Evolutionary conservation across 306 rosid species (phyloP).

Genomic region (Quercus gilva): DNA sequence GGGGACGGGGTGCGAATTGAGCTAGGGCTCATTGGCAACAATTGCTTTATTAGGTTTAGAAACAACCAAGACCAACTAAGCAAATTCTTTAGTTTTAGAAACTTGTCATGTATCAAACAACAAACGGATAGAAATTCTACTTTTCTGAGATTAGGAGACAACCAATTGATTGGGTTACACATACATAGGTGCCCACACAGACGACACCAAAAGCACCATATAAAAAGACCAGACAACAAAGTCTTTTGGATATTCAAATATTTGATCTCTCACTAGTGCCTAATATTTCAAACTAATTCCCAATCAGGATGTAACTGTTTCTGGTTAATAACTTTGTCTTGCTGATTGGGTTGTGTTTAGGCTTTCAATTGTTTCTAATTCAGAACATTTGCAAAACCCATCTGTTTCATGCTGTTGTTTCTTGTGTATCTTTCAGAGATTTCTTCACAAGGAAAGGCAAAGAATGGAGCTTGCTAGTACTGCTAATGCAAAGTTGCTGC

Average conservation of each 20-base stretch:
- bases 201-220: neutral
- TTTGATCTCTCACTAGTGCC: neutral
- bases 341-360: neutral
- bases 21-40: no score
- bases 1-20: no score
- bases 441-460: conserved; percentile 67
- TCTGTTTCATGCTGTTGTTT: conserved; percentile 21
- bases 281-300: neutral
- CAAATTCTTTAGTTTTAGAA: neutral
- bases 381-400: conserved; percentile 1
- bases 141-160: conserved; percentile 15
- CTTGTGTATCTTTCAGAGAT: conserved; percentile 46
- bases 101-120: neutral
- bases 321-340: neutral
- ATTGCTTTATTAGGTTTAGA: no score
- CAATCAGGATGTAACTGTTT: neutral
- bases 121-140: neutral
- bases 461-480: conserved; percentile 47
- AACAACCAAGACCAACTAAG: neutral
- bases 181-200: neutral
- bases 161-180: conserved; percentile 10
- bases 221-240: neutral
- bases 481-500: conserved; percentile 73
- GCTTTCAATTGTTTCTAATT: neutral
- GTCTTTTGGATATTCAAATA: neutral